Evolutionary conservation across 495 filamentous ascomycete genomes (phyloP), one percentile per base, ranked within the genome.

Genomic region (Hyphodiscus hymeniophilus): DNA sequence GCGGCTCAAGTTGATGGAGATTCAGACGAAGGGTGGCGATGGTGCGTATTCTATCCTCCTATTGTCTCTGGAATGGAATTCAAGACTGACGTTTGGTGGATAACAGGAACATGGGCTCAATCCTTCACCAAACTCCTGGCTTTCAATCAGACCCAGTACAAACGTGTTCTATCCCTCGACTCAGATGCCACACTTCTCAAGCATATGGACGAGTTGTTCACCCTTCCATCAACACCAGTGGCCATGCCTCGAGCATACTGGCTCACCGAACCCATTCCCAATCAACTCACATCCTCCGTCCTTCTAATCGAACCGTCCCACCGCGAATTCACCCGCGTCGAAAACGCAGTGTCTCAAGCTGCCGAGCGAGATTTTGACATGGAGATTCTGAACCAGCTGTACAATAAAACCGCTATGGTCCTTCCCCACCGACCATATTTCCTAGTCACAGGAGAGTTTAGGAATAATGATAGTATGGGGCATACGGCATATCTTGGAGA

Each of bases 361-460:
- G 52, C 47, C 12, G 34, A 45, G n/a, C 65, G 68, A 15, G 67
- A 70, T 20, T 85, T 79, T 40, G 81, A 87, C 48, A 85, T 86
- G 82, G 84, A 89, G 48, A 67, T 90, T 1, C 58, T 91, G 32
- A 90, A 91, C 55, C 58, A 67, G 1, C 73, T 85, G n/a, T 90
- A 85, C 46, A 71, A 65, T 0, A 71, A 81, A 21, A 76, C 61
- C 26, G 85, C 84, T 1, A 61, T 86, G 57, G 75, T 92, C 11
- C 68, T 94, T 0, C 88, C 88, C 2, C 87, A 91, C 57, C 74
- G 81, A 17, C 74, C 74, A 17, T 91, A 87, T 57, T 80, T 76
- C 3, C 63, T 90, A 7, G 57, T 89, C 3, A 80, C 79, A 20
- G 77, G 77, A 3, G 87, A 90, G 57, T 91, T 91, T 57, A 74